Conservation (phyloP, 2,329 filamentous ascomycete genomes). For the Penicillium sp. region DNA sequence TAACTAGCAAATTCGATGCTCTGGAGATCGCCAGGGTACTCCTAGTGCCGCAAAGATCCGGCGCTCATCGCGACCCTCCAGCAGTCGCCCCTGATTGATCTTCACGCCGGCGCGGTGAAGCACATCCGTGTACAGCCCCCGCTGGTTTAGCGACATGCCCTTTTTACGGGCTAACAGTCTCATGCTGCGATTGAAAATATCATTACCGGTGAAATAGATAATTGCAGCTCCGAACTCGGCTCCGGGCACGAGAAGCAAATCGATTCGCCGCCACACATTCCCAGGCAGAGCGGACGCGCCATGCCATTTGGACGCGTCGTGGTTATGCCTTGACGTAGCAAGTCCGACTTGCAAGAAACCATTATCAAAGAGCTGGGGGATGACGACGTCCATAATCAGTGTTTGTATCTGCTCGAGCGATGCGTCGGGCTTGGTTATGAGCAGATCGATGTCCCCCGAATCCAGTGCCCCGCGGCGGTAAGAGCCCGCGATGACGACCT, state of each 20-base stretch:
- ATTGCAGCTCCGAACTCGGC: slow-evolving; percentile 78
- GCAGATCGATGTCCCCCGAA: slow-evolving; percentile 80
- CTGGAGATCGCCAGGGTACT: slow-evolving; percentile 78
- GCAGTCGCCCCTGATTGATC: slow-evolving; percentile 64
- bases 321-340: slow-evolving; percentile 52
- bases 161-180: slow-evolving; percentile 75
- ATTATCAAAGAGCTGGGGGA: slow-evolving; percentile 58
- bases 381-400: slow-evolving; percentile 62
- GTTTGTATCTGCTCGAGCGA: slow-evolving; percentile 57
- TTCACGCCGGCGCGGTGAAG: slow-evolving; percentile 59
- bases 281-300: slow-evolving; percentile 72
- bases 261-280: slow-evolving; percentile 73
- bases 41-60: slow-evolving; percentile 78
- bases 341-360: slow-evolving; percentile 70
- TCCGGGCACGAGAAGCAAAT: slow-evolving; percentile 79
- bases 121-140: slow-evolving; percentile 71
- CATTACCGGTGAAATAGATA: slow-evolving; percentile 95
- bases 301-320: slow-evolving; percentile 77
- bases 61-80: slow-evolving; percentile 74
- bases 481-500: slow-evolving; percentile 76
- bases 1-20: slow-evolving; percentile 69
- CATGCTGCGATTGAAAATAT: slow-evolving; percentile 89
- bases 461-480: slow-evolving; percentile 74
- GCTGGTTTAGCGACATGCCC: slow-evolving; percentile 80
- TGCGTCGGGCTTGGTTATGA: slow-evolving; percentile 70